A percentile compares a stretch with the other conserved stretches of the same genome.
Evolutionary conservation across 352 stramenopile species (phyloP).

Genomic region (Thalassiosira ordinaria): DNA sequence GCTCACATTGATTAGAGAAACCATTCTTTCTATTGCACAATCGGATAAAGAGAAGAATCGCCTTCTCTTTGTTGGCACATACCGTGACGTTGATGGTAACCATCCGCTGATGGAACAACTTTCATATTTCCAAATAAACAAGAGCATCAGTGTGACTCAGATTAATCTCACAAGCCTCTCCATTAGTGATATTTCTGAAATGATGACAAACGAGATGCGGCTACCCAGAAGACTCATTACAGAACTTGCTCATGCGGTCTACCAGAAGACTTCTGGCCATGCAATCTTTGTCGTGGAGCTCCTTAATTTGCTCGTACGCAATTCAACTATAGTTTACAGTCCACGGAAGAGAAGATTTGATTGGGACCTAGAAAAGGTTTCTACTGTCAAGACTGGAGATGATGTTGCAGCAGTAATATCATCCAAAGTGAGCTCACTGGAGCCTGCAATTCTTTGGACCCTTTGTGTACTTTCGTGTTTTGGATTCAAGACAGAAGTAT

Average conservation of each 20-base stretch:
- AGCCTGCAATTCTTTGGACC: not conserved
- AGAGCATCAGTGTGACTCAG: not conserved
- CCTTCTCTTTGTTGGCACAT: not conserved
- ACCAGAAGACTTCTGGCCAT: constrained; percentile 13
- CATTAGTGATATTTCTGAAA: constrained; percentile 2
- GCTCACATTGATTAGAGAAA: too few species aligned
- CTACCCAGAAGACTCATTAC: constrained; percentile 2
- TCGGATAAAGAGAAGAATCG: too few species aligned
- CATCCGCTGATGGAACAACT: too few species aligned
- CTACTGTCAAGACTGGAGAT: not conserved
- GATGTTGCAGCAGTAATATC: not conserved
- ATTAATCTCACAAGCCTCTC: constrained; percentile 4
- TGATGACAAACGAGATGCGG: not conserved
- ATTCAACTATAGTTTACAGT: not conserved
- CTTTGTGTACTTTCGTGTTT: not conserved
- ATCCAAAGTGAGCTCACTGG: not conserved
- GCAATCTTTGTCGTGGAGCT: not conserved
- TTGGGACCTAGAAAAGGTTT: not conserved
- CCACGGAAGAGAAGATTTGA: not conserved
- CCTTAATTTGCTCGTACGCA: not conserved
- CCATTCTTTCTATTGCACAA: too few species aligned
- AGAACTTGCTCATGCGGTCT: not conserved
- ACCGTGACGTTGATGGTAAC: not conserved
- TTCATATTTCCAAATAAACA: not conserved
- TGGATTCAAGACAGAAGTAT: not conserved